These are phyloP conservation scores for Termitomyces sp. DNA, from an alignment of 768 basidiomycete genomes.

Conservation along the genomic window DNA sequence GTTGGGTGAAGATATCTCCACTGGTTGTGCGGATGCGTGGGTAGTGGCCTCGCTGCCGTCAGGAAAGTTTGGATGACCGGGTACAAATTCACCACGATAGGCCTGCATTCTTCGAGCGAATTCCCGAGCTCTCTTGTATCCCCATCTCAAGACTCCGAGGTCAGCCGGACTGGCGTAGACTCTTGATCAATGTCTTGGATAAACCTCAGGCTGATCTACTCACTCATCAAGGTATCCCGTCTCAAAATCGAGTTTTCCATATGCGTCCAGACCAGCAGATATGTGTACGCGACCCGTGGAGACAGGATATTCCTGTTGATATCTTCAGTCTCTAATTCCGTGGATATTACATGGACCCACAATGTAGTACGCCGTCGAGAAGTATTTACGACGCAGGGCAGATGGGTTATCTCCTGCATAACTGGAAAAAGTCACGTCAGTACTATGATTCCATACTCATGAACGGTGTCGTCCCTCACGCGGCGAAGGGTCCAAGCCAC, in stretches of 20 bases:
- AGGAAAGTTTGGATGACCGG: constrained; percentile 34
- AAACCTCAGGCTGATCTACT: constrained; percentile 25
- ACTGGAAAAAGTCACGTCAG: constrained; percentile 8
- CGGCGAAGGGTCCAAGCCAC: constrained; percentile 35
- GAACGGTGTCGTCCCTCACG: constrained; percentile 24
- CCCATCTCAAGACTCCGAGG: constrained; percentile 42
- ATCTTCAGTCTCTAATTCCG: not conserved
- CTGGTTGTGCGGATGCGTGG: constrained; percentile 23
- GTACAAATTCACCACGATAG: constrained; percentile 35
- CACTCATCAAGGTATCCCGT: constrained; percentile 42
- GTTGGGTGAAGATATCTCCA: constrained; percentile 27
- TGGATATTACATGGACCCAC: constrained; percentile 19
- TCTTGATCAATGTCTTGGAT: constrained; percentile 7
- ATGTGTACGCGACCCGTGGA: constrained; percentile 49
- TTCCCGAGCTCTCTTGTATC: constrained; percentile 55
- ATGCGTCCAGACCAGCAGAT: constrained; percentile 33
- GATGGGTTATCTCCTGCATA: constrained; percentile 12
- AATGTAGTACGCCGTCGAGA: constrained; percentile 13
- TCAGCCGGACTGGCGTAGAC: constrained; percentile 33
- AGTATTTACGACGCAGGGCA: constrained; percentile 21
- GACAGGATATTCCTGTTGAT: constrained; percentile 40
- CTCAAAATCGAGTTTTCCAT: constrained; percentile 41
- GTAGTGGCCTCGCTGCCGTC: constrained; percentile 27
- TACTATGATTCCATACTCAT: too few relatives aligned
- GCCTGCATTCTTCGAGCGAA: constrained; percentile 47